Evolutionary conservation across 2,329 filamentous ascomycete genomes (phyloP), one percentile per base, ranked within the genome.

Genomic region (Coleophoma eucalyptorum): DNA sequence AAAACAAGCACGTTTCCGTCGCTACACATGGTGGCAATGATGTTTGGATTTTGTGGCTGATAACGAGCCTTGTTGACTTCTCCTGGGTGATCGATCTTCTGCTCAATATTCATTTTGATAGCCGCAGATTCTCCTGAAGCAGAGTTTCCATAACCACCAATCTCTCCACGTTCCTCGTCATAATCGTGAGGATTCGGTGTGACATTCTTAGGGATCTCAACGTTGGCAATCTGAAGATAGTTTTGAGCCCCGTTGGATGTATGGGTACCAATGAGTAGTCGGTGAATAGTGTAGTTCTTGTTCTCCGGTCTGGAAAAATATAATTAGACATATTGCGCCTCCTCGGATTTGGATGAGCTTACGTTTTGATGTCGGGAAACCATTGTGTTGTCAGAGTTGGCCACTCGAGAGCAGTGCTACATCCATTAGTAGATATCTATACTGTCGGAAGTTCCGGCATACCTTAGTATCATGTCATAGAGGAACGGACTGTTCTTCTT

Each of bases 401-500:
- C 94, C 94, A 99, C 66, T 96, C 92, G 51, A 99, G 77, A 38
- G 95, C 95, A 58, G 90, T 96, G 63, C 91, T 86, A 33, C 48
- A 31, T 15, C 11, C 26, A 20, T 64, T 31, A 62, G 56, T 20
- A 45, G 33, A 37, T 21, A 10, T 18, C 18, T 16, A 46, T 21
- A 7, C n/a, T 5, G 13, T 19, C 12, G 42, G 16, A 50, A 49
- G 16, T n/a, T 26, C 19, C 11, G 5, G 26, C 58, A 58, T 70
- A 85, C 84, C 85, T 92, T 57, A 97, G 79, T 58, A 99, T 94
- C 84, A 97, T 90, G 69, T 99, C 94, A 70, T 99, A 99, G 62
- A 99, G 87, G 67, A 97, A 97, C 3, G 94, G 92, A 58, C 89
- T 90, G 72, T 99, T 99, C 78, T 99, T 99, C 80, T 99, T 99